Base-by-base conservation (phyloP, 805 yeast species). In the Zygosaccharomyces lentus region DNA sequence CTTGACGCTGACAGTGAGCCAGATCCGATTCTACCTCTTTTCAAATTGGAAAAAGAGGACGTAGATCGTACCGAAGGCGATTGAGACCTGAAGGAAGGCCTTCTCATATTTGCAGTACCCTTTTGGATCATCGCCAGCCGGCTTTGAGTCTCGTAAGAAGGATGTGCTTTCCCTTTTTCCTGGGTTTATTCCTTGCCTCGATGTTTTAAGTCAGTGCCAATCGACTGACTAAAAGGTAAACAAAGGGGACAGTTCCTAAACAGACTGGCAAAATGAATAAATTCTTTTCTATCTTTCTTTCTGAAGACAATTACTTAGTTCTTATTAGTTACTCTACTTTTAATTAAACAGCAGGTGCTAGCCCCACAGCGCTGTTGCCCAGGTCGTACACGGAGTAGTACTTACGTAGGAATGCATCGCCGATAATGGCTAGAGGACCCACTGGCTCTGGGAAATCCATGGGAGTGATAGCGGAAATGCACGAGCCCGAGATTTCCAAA, bases 391-490 rank as follows among this genome's bases (percentile, higher is more conserved):
- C 78, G 19, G 97, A 88, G 77, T 93, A 93, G 76, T 81, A 91
- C 65, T 76, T 85, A 76, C 99, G 87, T 72, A 93, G 80, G 84
- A 93, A 93, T 12, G 98, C 91, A 65, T 93, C 99, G 65, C 99
- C 99, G 57, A 93, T 73, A 61, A 93, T 91, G 48, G 97, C 96
- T 71, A 93, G 71, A 56, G 96, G 97, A 49, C 98, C 98, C 61
- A 91, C 84, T 52, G 97, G 97, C 61, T 82, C 87, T 44, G 98
- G 98, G 81, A 93, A 80, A 66, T 93, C 99, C 91, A 93, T 81
- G 59, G 96, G 95, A 34, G 96, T 89, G 76, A 93, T 87, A 6
- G 95, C 95, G 49, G 97, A 90, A 61, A 91, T 84, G 77, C 99
- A 93, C 36, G 95, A 81, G 35, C 98, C 99, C 49, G 93, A 80